Conservation (phyloP, 495 filamentous ascomycete species). For the Xylaria scruposa region DNA sequence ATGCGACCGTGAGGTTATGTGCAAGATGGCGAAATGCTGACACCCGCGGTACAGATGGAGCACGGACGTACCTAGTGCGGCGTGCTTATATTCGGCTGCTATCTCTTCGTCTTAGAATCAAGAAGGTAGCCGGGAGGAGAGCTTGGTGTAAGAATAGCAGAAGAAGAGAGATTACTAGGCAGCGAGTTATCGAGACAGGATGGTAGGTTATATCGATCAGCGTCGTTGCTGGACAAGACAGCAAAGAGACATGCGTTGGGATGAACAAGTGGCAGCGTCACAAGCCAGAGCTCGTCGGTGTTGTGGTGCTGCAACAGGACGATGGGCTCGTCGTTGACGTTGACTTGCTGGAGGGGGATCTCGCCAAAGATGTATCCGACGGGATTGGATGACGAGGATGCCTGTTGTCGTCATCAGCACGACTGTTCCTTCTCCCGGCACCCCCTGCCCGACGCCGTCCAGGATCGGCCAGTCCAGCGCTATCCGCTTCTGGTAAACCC, state of each 20-base stretch:
- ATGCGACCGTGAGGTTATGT: not conserved
- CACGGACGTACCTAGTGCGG: not conserved
- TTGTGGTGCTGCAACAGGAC: conserved; percentile 7
- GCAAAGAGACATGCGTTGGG: not conserved
- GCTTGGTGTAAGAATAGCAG: conserved; percentile 9
- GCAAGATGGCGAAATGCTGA: not conserved
- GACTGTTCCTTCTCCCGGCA: not conserved
- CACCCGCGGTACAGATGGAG: not conserved
- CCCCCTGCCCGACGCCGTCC: not conserved
- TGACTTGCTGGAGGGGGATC: not conserved
- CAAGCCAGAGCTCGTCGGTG: conserved; percentile 12
- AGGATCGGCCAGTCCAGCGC: not conserved
- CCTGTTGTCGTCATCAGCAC: conserved; percentile 22
- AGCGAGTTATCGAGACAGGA: not conserved
- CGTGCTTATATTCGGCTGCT: not conserved
- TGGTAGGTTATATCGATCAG: conserved; percentile 1
- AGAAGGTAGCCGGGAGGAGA: conserved; percentile 4
- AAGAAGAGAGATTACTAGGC: not conserved
- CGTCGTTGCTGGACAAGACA: not conserved
- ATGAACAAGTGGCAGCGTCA: conserved; percentile 27
- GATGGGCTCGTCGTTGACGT: not conserved
- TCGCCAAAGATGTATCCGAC: conserved; percentile 3
- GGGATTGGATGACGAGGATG: conserved; percentile 5
- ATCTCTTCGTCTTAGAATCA: conserved; percentile 22
- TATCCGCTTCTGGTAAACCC: conserved; percentile 16